These are phyloP conservation scores for Lactarius pseudohatsudake DNA, from an alignment of 768 basidiomycete genomes.

Conservation along the genomic window DNA sequence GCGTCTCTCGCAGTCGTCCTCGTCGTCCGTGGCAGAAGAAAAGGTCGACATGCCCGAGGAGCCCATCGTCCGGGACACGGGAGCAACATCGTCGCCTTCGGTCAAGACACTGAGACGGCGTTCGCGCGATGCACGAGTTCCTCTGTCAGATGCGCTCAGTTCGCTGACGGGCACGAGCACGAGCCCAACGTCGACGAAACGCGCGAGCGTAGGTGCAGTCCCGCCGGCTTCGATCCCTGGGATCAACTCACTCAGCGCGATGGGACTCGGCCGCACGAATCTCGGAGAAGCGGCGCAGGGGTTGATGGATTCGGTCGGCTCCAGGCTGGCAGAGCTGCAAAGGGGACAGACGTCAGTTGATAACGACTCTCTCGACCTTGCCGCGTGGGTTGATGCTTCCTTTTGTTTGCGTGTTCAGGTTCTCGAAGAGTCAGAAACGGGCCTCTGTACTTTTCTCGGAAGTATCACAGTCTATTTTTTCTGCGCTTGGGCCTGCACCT, in stretches of 20 bases:
- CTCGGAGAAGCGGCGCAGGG: constrained; percentile 38
- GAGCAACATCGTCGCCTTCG: constrained; percentile 37
- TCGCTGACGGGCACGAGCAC: constrained; percentile 20
- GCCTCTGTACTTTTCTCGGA: constrained; percentile 66
- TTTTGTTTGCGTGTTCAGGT: constrained; percentile 39
- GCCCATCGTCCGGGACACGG: constrained; percentile 50
- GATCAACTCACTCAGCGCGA: constrained; percentile 36
- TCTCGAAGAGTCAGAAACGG: constrained; percentile 66
- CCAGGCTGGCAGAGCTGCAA: constrained; percentile 52
- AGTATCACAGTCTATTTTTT: constrained; percentile 55
- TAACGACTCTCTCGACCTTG: constrained; percentile 13
- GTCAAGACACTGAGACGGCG: constrained; percentile 30
- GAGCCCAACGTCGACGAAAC: constrained; percentile 23
- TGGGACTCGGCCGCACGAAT: constrained; percentile 31
- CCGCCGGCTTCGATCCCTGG: constrained; percentile 44
- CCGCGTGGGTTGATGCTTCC: not conserved
- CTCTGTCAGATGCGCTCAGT: constrained; percentile 33
- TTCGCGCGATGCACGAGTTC: constrained; percentile 32
- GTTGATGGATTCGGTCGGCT: constrained; percentile 53
- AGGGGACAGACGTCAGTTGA: constrained; percentile 52
- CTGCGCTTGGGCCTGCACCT: constrained; percentile 31
- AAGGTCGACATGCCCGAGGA: constrained; percentile 32
- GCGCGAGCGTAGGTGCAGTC: constrained; percentile 29
- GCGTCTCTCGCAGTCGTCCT: constrained; percentile 47
- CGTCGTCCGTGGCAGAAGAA: constrained; percentile 43